Evolutionary conservation across 2,329 filamentous ascomycete genomes (phyloP).

Genomic region (Ceratocystis colombiana): DNA sequence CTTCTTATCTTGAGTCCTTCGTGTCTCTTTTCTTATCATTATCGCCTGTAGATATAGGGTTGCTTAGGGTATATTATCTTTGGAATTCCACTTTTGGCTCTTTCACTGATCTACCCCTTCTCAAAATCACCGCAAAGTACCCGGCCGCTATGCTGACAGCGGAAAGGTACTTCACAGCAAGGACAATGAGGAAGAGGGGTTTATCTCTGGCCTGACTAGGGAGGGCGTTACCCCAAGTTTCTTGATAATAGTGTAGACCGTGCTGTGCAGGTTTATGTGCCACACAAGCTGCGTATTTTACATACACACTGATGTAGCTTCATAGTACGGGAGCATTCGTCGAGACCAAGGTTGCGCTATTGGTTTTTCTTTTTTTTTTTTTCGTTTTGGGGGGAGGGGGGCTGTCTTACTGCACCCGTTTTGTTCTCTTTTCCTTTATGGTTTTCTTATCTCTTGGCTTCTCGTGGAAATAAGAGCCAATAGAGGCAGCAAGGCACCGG

Average conservation of each 20-base stretch:
- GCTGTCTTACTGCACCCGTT: background rate
- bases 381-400: background rate
- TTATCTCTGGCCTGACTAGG: background rate
- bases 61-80: background rate
- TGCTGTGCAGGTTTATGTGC: background rate
- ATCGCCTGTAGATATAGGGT: background rate
- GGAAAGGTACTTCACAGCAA: background rate
- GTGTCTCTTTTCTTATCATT: background rate
- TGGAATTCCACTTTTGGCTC: background rate
- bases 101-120: background rate
- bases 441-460: background rate
- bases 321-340: background rate
- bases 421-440: background rate
- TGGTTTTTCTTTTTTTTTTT: background rate
- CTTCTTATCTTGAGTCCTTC: background rate
- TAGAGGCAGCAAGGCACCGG: background rate
- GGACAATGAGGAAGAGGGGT: background rate
- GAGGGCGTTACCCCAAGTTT: background rate
- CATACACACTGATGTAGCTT: background rate
- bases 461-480: background rate
- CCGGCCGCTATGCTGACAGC: background rate
- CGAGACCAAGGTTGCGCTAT: background rate
- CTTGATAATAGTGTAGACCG: background rate
- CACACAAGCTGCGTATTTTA: background rate
- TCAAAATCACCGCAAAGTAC: constrained; percentile 3